Conservation (phyloP, 202 grass and related monocot genomes). For the Setaria viridis region DNA sequence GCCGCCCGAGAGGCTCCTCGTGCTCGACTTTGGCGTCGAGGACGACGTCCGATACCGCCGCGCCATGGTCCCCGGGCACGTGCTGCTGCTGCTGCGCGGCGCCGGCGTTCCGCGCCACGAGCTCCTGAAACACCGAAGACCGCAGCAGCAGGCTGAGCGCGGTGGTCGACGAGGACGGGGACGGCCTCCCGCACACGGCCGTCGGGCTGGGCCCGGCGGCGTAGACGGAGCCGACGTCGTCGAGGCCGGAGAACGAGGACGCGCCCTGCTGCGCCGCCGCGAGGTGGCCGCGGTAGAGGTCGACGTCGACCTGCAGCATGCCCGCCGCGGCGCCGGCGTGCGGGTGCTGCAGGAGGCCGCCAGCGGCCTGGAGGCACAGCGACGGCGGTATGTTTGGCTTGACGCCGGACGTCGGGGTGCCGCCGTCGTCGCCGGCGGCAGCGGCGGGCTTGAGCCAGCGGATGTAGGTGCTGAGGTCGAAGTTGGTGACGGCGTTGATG, state of each 20-base stretch:
- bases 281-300: slow-evolving; percentile 11
- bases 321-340: background rate
- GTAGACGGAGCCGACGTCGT: slow-evolving; percentile 32
- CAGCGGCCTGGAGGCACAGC: slow-evolving; percentile 6
- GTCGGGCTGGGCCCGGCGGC: background rate
- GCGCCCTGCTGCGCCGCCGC: slow-evolving; percentile 5
- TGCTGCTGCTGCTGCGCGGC: background rate
- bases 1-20: background rate
- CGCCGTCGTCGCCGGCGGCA: background rate
- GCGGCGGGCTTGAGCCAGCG: slow-evolving; percentile 64
- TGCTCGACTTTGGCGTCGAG: background rate
- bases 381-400: background rate
- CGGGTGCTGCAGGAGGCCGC: background rate
- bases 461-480: slow-evolving; percentile 81
- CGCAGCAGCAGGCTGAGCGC: slow-evolving; percentile 65
- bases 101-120: slow-evolving; percentile 47
- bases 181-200: slow-evolving; percentile 8
- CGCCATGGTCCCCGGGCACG: background rate
- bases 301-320: slow-evolving; percentile 32
- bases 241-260: background rate
- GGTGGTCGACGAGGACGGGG: slow-evolving; percentile 48
- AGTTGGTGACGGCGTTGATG: slow-evolving; percentile 87
- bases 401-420: background rate
- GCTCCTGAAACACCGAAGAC: slow-evolving; percentile 65
- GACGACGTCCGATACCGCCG: background rate